Base-by-base conservation (phyloP, 2,329 filamentous ascomycete species). In the Dothistroma pini region DNA sequence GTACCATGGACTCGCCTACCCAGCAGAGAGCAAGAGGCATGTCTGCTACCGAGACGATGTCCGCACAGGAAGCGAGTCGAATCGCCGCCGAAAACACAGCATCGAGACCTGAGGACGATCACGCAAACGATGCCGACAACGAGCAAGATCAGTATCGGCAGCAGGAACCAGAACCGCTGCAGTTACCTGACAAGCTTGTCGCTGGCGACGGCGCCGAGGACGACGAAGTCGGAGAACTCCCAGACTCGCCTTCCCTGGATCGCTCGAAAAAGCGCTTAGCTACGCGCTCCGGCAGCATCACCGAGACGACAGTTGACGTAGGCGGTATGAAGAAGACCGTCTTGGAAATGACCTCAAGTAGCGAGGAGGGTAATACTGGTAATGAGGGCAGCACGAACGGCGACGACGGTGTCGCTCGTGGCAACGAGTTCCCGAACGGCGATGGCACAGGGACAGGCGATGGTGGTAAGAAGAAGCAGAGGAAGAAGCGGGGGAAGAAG, bases 1-100 rank as follows among this genome's bases (percentile, higher is more conserved):
- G 78, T 21, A 77, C 77, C 54, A 77, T 78, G 69, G 60, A 58
- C 21, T 52, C 58, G 9, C 47, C 38, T 5, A 52, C 56, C 21
- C 55, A 59, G 47, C 52, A 47, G 35, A 54, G 21, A 14, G 55
- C 56, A 19, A 58, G 64, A 35, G 57, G 62, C 14, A 49, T 66
- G 53, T 64, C 62, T 19, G 60, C 50, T 66, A 32, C 66, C 59
- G 63, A 63, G 19, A 38, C 55, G 32, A 58, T 67, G 64, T 58
- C 60, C 32, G 59, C 68, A 19, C 53, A 63, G 8, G 68, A 72
- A 63, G 70, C 70, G 9, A 65, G 62, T n/a, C 34, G 56, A 34
- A 48, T 69, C n/a, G 70, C 70, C 29, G 57, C n/a, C 21, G 50
- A 56, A 31, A 60, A 60, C 31, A 55, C 52, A 22, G 44, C 7